A percentile compares a stretch with the other conserved stretches of the same genome.
These are phyloP conservation scores for Nemania serpens DNA, from an alignment of 2,329 filamentous ascomycete genomes.

Conservation along the genomic window DNA sequence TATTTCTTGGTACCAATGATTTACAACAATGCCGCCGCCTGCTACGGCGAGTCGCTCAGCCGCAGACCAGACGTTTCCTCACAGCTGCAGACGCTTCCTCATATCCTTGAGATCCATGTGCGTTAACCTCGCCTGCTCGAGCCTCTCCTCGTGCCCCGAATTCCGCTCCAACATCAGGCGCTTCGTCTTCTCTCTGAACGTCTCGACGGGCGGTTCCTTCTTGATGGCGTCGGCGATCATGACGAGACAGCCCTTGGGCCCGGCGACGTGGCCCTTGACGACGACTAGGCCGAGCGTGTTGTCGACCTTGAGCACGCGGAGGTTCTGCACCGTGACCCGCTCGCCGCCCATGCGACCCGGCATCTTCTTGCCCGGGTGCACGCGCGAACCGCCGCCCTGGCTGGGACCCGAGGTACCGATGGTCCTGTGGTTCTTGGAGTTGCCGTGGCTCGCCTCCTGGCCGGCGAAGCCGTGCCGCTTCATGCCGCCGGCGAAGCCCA, in stretches of 20 bases:
- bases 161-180: conserved; percentile 52
- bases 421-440: conserved; percentile 89
- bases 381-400: conserved; percentile 90
- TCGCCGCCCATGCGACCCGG: conserved; percentile 92
- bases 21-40: background rate
- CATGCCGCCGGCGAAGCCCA: conserved; percentile 97
- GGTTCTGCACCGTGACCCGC: conserved; percentile 86
- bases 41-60: conserved; percentile 12
- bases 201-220: conserved; percentile 65
- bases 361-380: conserved; percentile 97
- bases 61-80: conserved; percentile 29
- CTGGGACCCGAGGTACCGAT: conserved; percentile 89
- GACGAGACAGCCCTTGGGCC: conserved; percentile 85
- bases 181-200: conserved; percentile 54
- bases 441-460: conserved; percentile 91
- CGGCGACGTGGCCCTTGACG: conserved; percentile 83
- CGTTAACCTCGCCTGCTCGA: conserved; percentile 54
- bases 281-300: conserved; percentile 84
- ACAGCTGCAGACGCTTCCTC: conserved; percentile 42
- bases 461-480: conserved; percentile 90
- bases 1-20: conserved; percentile 13
- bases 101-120: conserved; percentile 61
- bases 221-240: conserved; percentile 89
- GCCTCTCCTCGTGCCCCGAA: conserved; percentile 49
- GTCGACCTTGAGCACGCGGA: conserved; percentile 88